Base-by-base conservation (phyloP, 495 filamentous ascomycete genomes). In the Talaromyces stipitatus region DNA sequence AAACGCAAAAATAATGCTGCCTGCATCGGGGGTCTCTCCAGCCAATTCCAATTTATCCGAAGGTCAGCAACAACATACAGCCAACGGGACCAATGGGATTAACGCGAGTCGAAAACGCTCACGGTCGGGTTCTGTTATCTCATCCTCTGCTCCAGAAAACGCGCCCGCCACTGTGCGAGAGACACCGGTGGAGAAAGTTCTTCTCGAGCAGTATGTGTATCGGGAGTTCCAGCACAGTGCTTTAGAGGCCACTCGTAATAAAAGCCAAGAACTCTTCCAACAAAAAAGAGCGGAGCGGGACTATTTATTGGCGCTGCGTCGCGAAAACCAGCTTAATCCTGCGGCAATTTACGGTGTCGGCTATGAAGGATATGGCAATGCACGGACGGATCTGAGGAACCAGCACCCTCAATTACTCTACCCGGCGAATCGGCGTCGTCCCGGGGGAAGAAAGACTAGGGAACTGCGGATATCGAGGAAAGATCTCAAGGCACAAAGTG, bases 301-400 rank as follows among this genome's bases (percentile, higher is more conserved):
- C 38, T 81, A 73, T 55, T 79, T 78, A 50, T 61, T 80, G 43
- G 65, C 74, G 10, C 54, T 82, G 23, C 73, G 78, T 30, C 75
- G 74, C 18, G 72, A 78, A 53, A 77, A 78, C 38, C 70, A 78
- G 30, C 56, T 65, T 47, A 78, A 86, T 63, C 85, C 86, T 10
- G 84, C 75, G 28, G 76, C 75, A 2, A 67, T 89, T 16, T 89
- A 83, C 65, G 94, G 94, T 38, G 76, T 85, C 56, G 94, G 94
- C 52, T 98, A 95, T 66, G 83, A 79, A 65, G 95, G 92, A 38
- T 95, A 89, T 68, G 94, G 91, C 33, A 98, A 97, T 68, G 83
- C 85, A 26, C 78, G 77, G 56, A 96, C 90, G 18, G 89, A 96
- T 65, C 72, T 74, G 48, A 69, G 70, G 26, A 75, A 74, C 54